Percentiles rank a stretch among this genome's conserved stretches.
Evolutionary conservation across 352 stramenopile genomes (phyloP).

Genomic region (Albugo candida): DNA sequence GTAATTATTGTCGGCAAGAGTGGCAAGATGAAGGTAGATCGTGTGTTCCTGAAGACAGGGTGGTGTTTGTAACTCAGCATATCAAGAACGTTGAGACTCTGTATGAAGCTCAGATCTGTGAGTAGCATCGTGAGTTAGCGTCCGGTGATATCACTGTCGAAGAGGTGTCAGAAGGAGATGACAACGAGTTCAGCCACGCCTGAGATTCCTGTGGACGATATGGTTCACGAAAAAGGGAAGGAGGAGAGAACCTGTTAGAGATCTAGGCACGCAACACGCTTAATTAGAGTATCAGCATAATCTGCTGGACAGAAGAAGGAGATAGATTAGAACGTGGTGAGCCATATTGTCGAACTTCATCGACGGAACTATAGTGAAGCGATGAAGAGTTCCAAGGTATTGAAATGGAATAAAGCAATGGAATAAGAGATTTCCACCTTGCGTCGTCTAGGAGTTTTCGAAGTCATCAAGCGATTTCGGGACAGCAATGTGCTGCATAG

Average conservation of each 20-base stretch:
- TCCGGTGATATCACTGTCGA: too few species aligned
- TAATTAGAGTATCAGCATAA: too few species aligned
- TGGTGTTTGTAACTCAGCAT: neutral
- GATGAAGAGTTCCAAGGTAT: neutral
- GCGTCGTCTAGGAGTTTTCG: neutral
- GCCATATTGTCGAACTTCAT: neutral
- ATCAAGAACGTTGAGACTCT: neutral
- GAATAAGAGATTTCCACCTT: neutral
- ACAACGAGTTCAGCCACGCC: too few species aligned
- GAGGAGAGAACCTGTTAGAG: neutral
- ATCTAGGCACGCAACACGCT: too few species aligned
- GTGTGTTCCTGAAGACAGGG: neutral
- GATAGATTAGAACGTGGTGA: too few species aligned
- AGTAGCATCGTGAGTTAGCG: neutral
- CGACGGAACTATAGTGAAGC: conserved; percentile 5
- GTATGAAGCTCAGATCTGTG: neutral
- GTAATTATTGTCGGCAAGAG: neutral
- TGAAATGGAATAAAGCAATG: neutral
- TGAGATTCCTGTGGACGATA: too few species aligned
- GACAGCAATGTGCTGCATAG: neutral
- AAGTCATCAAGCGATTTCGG: neutral
- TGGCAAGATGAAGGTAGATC: neutral
- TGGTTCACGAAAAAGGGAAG: too few species aligned
- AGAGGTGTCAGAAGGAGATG: too few species aligned
- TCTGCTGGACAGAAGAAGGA: too few species aligned